A percentile compares a stretch with the other conserved stretches of the same genome.
These are phyloP conservation scores for Sclerotinia nivalis DNA, from an alignment of 2,329 filamentous ascomycete species.

Conservation along the genomic window DNA sequence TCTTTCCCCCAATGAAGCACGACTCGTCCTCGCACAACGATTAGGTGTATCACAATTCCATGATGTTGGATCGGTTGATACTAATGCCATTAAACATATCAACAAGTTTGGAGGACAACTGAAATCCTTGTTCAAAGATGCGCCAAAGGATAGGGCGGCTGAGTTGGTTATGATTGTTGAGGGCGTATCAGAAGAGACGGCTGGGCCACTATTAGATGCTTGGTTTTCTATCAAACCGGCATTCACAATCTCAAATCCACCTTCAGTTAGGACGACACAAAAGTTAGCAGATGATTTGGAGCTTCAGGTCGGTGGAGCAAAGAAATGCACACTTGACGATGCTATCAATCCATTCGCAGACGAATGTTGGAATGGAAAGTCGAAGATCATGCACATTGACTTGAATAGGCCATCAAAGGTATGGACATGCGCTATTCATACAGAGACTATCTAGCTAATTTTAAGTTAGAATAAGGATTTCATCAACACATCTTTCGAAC, in stretches of 20 bases:
- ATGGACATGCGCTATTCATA: conserved; percentile 12
- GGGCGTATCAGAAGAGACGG: conserved; percentile 52
- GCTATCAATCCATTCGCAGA: conserved; percentile 38
- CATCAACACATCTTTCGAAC: conserved; percentile 24
- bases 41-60: conserved; percentile 49
- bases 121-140: conserved; percentile 52
- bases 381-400: conserved; percentile 36
- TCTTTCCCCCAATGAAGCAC: conserved; percentile 48
- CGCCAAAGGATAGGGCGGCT: conserved; percentile 30
- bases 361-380: conserved; percentile 43
- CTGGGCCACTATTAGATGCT: conserved; percentile 47
- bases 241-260: conserved; percentile 53
- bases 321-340: conserved; percentile 34
- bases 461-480: background rate
- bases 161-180: conserved; percentile 63
- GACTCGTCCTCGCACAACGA: conserved; percentile 60
- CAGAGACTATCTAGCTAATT: conserved; percentile 10
- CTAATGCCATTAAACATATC: conserved; percentile 54
- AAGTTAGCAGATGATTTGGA: conserved; percentile 40
- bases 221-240: conserved; percentile 46
- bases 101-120: conserved; percentile 59
- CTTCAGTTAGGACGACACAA: conserved; percentile 40
- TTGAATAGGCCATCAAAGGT: conserved; percentile 33
- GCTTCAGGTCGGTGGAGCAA: conserved; percentile 32
- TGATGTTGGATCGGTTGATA: conserved; percentile 46